phyloP scores from a whole-genome alignment of 2,329 filamentous ascomycete genomes.

The Cadophora sp. region DNA sequence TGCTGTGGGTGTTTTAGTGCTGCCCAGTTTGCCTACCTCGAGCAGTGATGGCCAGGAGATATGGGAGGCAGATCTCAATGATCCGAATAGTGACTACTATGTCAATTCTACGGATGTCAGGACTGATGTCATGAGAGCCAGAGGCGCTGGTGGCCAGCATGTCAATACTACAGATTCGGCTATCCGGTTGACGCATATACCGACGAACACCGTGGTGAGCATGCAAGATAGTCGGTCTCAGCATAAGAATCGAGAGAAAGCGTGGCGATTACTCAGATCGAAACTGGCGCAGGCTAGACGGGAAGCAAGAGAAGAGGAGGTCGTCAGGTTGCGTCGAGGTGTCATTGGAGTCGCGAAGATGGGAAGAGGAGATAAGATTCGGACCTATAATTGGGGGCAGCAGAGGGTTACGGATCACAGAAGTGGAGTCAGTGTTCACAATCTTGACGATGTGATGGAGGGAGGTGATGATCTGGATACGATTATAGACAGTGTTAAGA shows the following conservation, averaged over 20 bases:
- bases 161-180: constrained; percentile 99
- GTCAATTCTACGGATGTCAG: constrained; percentile 83
- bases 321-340: constrained; percentile 75
- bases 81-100: constrained; percentile 92
- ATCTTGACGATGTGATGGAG: constrained; percentile 69
- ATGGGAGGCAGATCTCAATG: constrained; percentile 69
- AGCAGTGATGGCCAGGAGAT: constrained; percentile 55
- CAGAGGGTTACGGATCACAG: constrained; percentile 77
- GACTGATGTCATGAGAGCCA: constrained; percentile 87
- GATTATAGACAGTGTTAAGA: constrained; percentile 72
- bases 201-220: constrained; percentile 83
- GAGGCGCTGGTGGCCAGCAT: constrained; percentile 94
- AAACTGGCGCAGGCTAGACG: constrained; percentile 80
- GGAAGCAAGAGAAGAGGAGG: constrained; percentile 84
- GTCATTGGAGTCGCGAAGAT: constrained; percentile 82
- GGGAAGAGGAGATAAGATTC: constrained; percentile 90
- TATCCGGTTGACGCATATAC: constrained; percentile 88
- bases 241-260: constrained; percentile 84
- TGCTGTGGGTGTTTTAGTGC: constrained; percentile 88
- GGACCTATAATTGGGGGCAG: constrained; percentile 76
- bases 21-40: constrained; percentile 78
- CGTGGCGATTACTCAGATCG: constrained; percentile 85
- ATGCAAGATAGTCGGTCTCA: constrained; percentile 96
- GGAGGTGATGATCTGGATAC: constrained; percentile 68
- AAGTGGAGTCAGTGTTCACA: constrained; percentile 69